Evolutionary conservation across 78 protist species (phyloP).

Genomic region (Anaeramoeba flamelloides): DNA sequence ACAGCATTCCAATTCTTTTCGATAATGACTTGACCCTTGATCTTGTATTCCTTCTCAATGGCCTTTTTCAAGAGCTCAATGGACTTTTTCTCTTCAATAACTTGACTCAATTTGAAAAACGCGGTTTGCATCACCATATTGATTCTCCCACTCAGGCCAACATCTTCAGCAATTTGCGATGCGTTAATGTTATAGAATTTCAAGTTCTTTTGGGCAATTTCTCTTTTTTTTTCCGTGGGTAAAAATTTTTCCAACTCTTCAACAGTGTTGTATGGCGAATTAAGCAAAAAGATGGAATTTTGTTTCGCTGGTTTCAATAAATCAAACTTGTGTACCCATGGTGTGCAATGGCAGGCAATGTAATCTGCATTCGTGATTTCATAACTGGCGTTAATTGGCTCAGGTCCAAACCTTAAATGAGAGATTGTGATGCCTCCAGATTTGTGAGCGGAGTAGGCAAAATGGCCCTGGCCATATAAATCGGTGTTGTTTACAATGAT

Average conservation of each 20-base stretch:
- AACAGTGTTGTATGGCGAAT: slow-evolving; percentile 9
- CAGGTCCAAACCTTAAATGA: slow-evolving; percentile 44
- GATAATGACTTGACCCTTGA: too few relatives aligned
- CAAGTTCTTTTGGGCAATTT: slow-evolving; percentile 19
- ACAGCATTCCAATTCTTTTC: too few relatives aligned
- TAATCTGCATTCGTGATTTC: slow-evolving; percentile 36
- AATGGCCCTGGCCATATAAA: slow-evolving; percentile 8
- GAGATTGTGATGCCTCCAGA: slow-evolving; percentile 44
- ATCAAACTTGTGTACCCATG: slow-evolving; percentile 24
- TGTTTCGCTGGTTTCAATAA: slow-evolving; percentile 7
- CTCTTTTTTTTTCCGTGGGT: slow-evolving; percentile 14
- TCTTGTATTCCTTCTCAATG: slow-evolving; percentile 16
- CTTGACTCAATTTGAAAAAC: slow-evolving; percentile 36
- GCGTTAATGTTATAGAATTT: slow-evolving; percentile 44
- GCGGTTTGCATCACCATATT: slow-evolving; percentile 48
- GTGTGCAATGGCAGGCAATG: slow-evolving; percentile 45
- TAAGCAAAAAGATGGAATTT: slow-evolving; percentile 32
- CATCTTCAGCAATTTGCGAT: slow-evolving; percentile 12
- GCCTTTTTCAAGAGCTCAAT: slow-evolving; percentile 25
- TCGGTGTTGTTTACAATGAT: slow-evolving; percentile 16
- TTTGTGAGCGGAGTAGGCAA: slow-evolving; percentile 48
- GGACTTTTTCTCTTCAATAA: slow-evolving; percentile 32
- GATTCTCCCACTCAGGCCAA: slow-evolving; percentile 31
- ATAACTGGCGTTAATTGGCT: slow-evolving; percentile 30
- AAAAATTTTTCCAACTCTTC: slow-evolving; percentile 19